phyloP scores from a whole-genome alignment of 73 alveolate genomes.

The Paramecium biaurelia region DNA sequence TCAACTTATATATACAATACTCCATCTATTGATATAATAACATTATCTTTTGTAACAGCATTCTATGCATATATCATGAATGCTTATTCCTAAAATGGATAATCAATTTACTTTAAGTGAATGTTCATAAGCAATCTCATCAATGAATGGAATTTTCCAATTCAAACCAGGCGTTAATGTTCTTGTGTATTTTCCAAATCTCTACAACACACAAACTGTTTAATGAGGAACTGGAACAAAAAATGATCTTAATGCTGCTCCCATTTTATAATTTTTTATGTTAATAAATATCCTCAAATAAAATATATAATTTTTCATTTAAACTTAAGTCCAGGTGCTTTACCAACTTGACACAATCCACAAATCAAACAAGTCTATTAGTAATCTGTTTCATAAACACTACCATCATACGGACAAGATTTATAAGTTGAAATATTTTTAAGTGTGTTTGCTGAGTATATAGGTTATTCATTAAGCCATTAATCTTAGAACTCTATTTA shows the following conservation, averaged over 20 bases:
- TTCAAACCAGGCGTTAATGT: conserved; percentile 85
- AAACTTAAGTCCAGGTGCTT: neutral
- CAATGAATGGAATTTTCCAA: conserved; percentile 77
- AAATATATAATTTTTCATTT: neutral
- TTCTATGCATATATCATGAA: conserved; percentile 76
- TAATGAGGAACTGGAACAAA: conserved; percentile 9
- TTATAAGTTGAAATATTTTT: neutral
- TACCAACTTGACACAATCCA: neutral
- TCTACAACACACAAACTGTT: neutral
- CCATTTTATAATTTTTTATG: neutral
- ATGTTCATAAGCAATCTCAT: conserved; percentile 78
- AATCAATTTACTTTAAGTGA: neutral
- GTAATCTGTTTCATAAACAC: neutral
- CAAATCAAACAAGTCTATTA: neutral
- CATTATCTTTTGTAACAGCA: conserved; percentile 90
- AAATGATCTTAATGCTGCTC: conserved; percentile 2
- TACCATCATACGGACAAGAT: conserved; percentile 23
- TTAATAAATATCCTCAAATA: neutral
- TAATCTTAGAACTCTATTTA: conserved; percentile 42
- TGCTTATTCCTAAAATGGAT: conserved; percentile 81
- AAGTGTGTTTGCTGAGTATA: neutral
- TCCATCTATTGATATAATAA: conserved; percentile 88
- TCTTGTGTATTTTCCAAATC: conserved; percentile 84
- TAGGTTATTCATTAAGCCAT: conserved; percentile 42
- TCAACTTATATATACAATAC: conserved; percentile 76